Evolutionary conservation across 2,329 filamentous ascomycete species (phyloP), one percentile per base, ranked within the genome.

Genomic region (Cladosporium velox): DNA sequence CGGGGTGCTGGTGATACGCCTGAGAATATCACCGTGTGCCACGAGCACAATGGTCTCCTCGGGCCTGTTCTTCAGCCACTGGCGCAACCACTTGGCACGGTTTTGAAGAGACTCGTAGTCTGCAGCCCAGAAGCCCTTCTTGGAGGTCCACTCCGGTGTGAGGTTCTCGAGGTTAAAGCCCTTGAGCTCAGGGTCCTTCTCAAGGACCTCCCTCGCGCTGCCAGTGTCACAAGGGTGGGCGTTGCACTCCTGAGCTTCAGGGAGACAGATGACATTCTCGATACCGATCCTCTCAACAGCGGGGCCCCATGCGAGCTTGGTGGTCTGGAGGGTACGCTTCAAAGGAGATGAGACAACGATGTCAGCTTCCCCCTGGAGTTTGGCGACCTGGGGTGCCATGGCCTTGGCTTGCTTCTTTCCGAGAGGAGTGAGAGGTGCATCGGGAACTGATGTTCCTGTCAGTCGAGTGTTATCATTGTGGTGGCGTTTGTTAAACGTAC

Each of bases 41-140:
- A 76, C 75, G n/a, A 76, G 66, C 32, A 76, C 74, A 32, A 76
- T 76, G 18, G 68, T 71, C 66, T 72, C 64, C 67, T 76, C 74
- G 1, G 73, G 73, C n/a, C 73, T 59, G 28, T 74, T 70, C n/a
- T 70, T 67, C 61, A 76, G 60, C 67, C 68, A 76, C 54, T 72
- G 71, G 21, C 75, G 61, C 6, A 76, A 71, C 73, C 73, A 75
- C 49, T 66, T 65, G 14, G 74, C 75, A 6, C 75, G 71, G 47
- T 72, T 68, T 11, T 67, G 63, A 5, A 75, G 67, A 4, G 65
- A 52, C 10, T 38, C 38, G 12, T 62, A 47, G 44, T 73, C 73
- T 3, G 69, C 64, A 7, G 68, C 69, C 67, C 69, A 76, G 69
- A 76, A 74, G 41, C 71, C 73, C 55, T 70, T 34, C 68, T 76